phyloP scores from a whole-genome alignment of 768 basidiomycete genomes.

The Cyclocybe cylindracea region DNA sequence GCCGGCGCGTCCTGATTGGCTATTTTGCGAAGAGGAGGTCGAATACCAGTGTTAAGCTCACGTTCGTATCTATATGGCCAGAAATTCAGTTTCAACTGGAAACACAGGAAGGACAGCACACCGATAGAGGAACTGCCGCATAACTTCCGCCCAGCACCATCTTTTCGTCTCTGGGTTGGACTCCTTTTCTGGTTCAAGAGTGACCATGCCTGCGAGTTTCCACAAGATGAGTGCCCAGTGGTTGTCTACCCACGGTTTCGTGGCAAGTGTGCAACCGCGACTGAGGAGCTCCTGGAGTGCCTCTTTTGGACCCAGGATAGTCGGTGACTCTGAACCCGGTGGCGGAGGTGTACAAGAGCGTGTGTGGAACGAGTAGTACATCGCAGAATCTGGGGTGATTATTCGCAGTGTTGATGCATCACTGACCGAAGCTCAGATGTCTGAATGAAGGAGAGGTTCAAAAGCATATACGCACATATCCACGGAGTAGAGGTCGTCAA shows the following conservation, averaged over 20 bases:
- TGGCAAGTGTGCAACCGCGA: constrained; percentile 67
- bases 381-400: constrained; percentile 55
- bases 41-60: constrained; percentile 74
- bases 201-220: constrained; percentile 89
- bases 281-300: constrained; percentile 56
- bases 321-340: constrained; percentile 16
- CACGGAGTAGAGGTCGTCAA: constrained; percentile 43
- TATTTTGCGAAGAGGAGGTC: constrained; percentile 81
- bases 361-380: constrained; percentile 61
- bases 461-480: constrained; percentile 52
- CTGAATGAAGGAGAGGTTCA: not conserved
- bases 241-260: constrained; percentile 84
- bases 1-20: constrained; percentile 83
- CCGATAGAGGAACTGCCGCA: constrained; percentile 86
- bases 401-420: constrained; percentile 50
- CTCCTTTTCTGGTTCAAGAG: constrained; percentile 67
- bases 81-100: not conserved
- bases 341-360: constrained; percentile 28
- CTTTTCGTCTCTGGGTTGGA: constrained; percentile 43
- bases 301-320: constrained; percentile 48
- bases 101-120: constrained; percentile 28
- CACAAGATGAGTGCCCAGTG: constrained; percentile 91
- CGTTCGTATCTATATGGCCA: constrained; percentile 77
- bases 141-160: constrained; percentile 86
- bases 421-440: not conserved